Evolutionary conservation across 2,329 filamentous ascomycete species (phyloP), one percentile per base, ranked within the genome.

Genomic region (Colletotrichum orbiculare): DNA sequence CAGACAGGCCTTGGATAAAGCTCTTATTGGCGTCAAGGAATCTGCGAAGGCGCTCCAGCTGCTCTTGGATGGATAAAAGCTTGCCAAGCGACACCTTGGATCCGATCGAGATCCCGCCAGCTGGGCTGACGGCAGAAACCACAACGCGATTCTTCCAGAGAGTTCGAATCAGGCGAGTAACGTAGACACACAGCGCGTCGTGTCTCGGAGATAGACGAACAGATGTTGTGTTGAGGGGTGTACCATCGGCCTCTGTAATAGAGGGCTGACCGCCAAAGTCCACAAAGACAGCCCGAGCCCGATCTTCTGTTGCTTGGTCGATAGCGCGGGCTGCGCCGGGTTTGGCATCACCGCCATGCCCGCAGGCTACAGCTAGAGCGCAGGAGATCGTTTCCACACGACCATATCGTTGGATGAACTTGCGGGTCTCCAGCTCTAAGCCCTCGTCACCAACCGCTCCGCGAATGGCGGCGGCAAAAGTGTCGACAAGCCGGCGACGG

Each of bases 1-100:
- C 95, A n/a, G 93, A 92, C 55, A 99, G 82, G 7, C 96, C 96
- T 74, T 97, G 94, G 64, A 99, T 98, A 64, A 96, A 94, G 55
- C 88, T 90, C 69, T 91, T 92, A 78, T 99, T 99, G n/a, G 87
- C 84, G 42, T 92, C 88, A 48, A 99, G 86, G 73, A 99, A 99
- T 12, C 89, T 88, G 50, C 91, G 87, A 39, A 99, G 80, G 6
- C 91, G 86, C 64, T 93, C 90, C 5, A 99, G 80, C 72, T 93
- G 91, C 64, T 92, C 89, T 72, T 98, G 96, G 0, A 97, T 88
- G 11, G 85, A 81, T 64, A 88, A 87, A 11, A 99, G 81, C 74
- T 96, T 97, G 34, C 81, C 69, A 1, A 87, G 77, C 2, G 84
- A 77, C 25, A 97, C 84, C 1, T 89, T 89, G 1, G 94, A 91